Evolutionary conservation across 2,329 filamentous ascomycete genomes (phyloP), one percentile per base, ranked within the genome.

Genomic region (Alternaria sp.): DNA sequence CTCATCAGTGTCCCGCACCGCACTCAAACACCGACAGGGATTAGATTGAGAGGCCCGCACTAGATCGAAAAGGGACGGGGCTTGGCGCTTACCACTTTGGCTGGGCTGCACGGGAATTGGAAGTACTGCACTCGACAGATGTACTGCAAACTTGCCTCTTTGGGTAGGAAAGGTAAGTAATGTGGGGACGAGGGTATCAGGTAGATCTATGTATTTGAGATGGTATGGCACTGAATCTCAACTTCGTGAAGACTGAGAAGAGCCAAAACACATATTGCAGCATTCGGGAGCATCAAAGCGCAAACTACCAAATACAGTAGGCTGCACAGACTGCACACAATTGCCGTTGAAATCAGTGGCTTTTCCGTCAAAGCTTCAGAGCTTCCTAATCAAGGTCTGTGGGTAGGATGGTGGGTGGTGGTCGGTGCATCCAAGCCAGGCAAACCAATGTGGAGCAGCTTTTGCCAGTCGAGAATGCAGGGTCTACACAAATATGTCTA

Each of bases 281-380:
- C 14, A 12, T 14, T 36, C 1, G 12, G 12, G 32, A 36, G 32
- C 32, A 36, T 36, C 34, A 48, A 60, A 59, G 57, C 41, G 57
- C 65, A 64, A 65, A 67, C 61, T 75, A 62, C 74, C 73, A 41
- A 69, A 63, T 63, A 59, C 38, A 70, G 73, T 63, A 76, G 60
- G 67, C 53, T 45, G 25, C 51, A 16, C 46, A 50, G 46, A 54
- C 53, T 45, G 25, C 51, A 16, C 46, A 50, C 30, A 54, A 51
- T 32, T 50, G 45, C 57, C 56, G 69, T 77, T 40, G 73, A 75
- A 69, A 40, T 59, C 73, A 56, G 74, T 62, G 54, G 61, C 51
- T 66, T 68, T 63, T 56, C 57, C 52, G 74, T 76, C 73, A 68
- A 70, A 76, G 74, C 72, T 73, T 76, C 57, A 62, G 64, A 75